Evolutionary conservation across 2,329 filamentous ascomycete genomes (phyloP).

Genomic region (Aspergillus pseudotamarii): DNA sequence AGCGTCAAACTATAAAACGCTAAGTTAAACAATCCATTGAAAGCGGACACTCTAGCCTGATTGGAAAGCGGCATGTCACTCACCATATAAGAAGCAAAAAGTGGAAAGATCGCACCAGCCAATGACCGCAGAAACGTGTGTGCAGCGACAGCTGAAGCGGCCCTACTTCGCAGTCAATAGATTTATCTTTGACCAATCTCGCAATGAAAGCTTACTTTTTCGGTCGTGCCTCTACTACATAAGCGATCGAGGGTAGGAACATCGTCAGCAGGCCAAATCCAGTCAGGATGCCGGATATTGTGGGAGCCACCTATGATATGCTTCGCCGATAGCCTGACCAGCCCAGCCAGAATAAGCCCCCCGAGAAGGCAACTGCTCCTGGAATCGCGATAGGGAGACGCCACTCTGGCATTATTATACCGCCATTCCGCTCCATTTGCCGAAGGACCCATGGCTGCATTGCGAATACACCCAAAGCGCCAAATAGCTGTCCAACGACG

Average conservation of each 20-base stretch:
- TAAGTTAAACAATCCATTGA: not conserved
- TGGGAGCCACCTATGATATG: conserved; percentile 45
- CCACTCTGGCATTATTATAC: conserved; percentile 60
- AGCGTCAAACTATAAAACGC: conserved; percentile 43
- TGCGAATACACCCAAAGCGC: conserved; percentile 63
- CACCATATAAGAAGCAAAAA: conserved; percentile 39
- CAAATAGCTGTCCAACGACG: conserved; percentile 71
- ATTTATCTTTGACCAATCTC: not conserved
- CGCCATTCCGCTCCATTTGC: conserved; percentile 72
- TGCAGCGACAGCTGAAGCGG: conserved; percentile 51
- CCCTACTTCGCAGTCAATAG: conserved; percentile 30
- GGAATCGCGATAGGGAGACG: conserved; percentile 56
- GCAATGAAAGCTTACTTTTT: conserved; percentile 45
- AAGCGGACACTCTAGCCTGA: too few species aligned
- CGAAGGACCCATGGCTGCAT: not conserved
- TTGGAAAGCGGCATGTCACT: too few species aligned
- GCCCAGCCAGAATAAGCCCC: conserved; percentile 71
- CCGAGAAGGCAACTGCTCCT: conserved; percentile 55
- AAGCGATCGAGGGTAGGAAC: conserved; percentile 60
- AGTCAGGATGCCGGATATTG: conserved; percentile 52
- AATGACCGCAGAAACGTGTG: conserved; percentile 52
- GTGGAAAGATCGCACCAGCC: conserved; percentile 39
- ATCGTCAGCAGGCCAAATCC: conserved; percentile 61
- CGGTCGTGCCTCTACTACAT: conserved; percentile 61
- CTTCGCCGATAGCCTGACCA: conserved; percentile 63